Conservation (phyloP, 2,329 filamentous ascomycete species). For the Botryotinia calthae region DNA sequence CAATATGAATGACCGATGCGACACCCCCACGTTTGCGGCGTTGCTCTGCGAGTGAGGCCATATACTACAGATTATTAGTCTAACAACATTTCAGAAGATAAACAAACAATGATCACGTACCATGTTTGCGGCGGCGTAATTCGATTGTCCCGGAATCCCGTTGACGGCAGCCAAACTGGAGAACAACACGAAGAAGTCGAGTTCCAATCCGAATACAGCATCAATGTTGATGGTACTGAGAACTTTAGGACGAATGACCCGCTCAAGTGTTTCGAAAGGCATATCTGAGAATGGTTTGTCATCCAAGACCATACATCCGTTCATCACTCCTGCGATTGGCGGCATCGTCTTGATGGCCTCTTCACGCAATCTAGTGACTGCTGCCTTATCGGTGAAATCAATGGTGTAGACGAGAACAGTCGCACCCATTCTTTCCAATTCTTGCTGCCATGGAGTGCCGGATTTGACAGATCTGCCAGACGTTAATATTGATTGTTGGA, state of each 20-base stretch:
- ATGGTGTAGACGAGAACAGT: conserved; percentile 23
- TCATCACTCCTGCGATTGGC: conserved; percentile 43
- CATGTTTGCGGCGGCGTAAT: conserved; percentile 44
- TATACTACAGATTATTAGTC: conserved; percentile 35
- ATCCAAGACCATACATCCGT: conserved; percentile 45
- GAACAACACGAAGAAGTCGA: conserved; percentile 47
- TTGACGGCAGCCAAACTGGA: conserved; percentile 40
- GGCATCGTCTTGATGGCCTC: conserved; percentile 19
- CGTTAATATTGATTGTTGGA: not conserved
- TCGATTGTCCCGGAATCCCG: conserved; percentile 40
- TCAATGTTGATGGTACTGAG: conserved; percentile 39
- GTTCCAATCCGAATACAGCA: conserved; percentile 34
- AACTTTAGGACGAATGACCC: conserved; percentile 40
- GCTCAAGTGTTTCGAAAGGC: conserved; percentile 31
- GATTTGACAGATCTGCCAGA: conserved; percentile 37
- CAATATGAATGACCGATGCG: conserved; percentile 52
- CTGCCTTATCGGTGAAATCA: conserved; percentile 23
- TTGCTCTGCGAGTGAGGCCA: conserved; percentile 44
- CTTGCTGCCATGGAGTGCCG: conserved; percentile 34
- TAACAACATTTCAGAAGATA: not conserved
- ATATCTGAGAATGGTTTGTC: conserved; percentile 40
- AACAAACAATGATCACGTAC: not conserved
- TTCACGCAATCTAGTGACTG: conserved; percentile 5
- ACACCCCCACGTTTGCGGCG: conserved; percentile 43
- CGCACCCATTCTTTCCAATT: conserved; percentile 22